These are phyloP conservation scores for Paecilomyces dactylethromorphus DNA, from an alignment of 2,329 filamentous ascomycete genomes.

Conservation along the genomic window DNA sequence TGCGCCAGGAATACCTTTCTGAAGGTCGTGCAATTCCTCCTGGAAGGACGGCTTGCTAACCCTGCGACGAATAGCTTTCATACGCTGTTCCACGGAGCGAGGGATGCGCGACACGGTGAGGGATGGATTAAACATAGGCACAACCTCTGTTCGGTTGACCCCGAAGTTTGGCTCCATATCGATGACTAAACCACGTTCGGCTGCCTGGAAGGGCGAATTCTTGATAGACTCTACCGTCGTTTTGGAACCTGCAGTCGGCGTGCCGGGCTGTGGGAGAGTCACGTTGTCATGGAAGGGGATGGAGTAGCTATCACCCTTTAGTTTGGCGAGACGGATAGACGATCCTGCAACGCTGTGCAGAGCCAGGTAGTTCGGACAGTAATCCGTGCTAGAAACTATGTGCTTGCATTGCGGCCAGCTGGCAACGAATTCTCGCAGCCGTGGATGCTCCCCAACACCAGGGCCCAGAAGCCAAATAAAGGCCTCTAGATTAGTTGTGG, in stretches of 20 bases:
- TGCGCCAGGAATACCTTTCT: constrained; percentile 61
- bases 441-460: constrained; percentile 56
- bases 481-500: constrained; percentile 61
- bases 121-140: constrained; percentile 19
- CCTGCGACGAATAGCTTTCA: constrained; percentile 19
- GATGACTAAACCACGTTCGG: constrained; percentile 38
- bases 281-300: constrained; percentile 61
- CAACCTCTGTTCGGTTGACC: constrained; percentile 23
- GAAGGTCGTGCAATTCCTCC: constrained; percentile 37
- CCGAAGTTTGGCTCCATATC: constrained; percentile 41
- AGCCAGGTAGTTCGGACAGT: constrained; percentile 67
- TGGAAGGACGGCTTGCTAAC: constrained; percentile 22
- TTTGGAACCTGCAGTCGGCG: constrained; percentile 12
- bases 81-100: constrained; percentile 20
- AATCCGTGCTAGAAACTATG: constrained; percentile 67
- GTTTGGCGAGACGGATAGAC: constrained; percentile 60
- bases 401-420: constrained; percentile 60
- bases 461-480: constrained; percentile 79
- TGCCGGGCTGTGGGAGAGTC: constrained; percentile 32
- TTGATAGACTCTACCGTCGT: constrained; percentile 6
- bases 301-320: constrained; percentile 69
- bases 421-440: constrained; percentile 63
- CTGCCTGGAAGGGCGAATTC: constrained; percentile 21
- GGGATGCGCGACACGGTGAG: constrained; percentile 18
- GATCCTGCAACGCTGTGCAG: constrained; percentile 62